Evolutionary conservation across 768 basidiomycete species (phyloP), one percentile per base, ranked within the genome.

Genomic region (Daedalea quercina): DNA sequence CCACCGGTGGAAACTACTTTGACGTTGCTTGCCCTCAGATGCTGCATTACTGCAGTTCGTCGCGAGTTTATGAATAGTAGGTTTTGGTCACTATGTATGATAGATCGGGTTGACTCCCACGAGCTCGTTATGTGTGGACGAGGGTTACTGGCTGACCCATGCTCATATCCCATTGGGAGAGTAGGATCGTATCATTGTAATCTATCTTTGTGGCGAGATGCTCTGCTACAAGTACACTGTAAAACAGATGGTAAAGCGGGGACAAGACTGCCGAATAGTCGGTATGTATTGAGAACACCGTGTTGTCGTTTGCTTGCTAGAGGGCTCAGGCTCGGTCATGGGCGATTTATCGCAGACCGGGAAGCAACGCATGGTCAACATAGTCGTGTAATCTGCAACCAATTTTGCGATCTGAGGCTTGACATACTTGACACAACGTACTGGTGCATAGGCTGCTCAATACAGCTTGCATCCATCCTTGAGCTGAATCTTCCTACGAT

Each of bases 151-250:
- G 25, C 37, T 3, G 12, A 9, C 22, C 15, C 15, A 3, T n/a
- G n/a, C n/a, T 34, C 12, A 3, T 42, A 37, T 33, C 3, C 4
- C 49, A 2, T 6, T 28, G 12, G 37, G 28, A 25, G 49, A 50
- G 15, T 50, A 22, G 37, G 49, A 50, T 23, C 35, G 25, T 9
- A 44, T 69, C 9, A 54, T 70, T 15, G 50, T 65, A 1, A 65
- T 74, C 47, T 78, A 78, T 42, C 63, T 68, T 23, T 67, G 66
- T 11, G 73, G 77, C 3, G 64, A 64, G 0, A 66, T 76, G 56
- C 59, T 74, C 19, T 69, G 67, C 48, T 74, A 73, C 56, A 76
- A 74, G 54, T 63, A 69, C 46, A 76, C 73, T 13, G 76, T 73
- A 3, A 58, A 59, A 20, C 68, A 72, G 53, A 76, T 76, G 76